These are phyloP conservation scores for Adansonia rubrostipa DNA, from an alignment of 441 rosid species.

Conservation along the genomic window DNA sequence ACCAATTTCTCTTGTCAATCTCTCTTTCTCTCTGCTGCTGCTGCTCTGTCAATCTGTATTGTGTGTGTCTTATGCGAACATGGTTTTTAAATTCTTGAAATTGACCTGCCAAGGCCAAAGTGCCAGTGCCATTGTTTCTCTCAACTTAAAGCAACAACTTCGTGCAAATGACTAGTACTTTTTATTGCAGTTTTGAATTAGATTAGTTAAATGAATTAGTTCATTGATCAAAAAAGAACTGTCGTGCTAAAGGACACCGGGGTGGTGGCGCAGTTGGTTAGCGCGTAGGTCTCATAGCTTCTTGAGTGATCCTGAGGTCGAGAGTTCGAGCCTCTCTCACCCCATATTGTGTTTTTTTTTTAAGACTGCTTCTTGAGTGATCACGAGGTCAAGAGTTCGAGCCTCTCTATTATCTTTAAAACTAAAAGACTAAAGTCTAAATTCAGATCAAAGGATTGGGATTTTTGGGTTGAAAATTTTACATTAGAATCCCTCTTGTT, in stretches of 20 bases:
- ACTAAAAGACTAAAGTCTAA: too few relatives aligned
- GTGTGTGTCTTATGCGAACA: conserved; percentile 1
- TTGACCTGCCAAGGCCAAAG: not conserved
- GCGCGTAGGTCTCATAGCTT: conserved; percentile 87
- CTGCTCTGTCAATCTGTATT: not conserved
- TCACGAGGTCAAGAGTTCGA: conserved; percentile 99
- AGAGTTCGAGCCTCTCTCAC: conserved; percentile 93
- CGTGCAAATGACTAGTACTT: not conserved
- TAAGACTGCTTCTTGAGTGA: conserved; percentile 39
- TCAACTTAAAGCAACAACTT: not conserved
- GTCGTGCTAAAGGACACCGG: not conserved
- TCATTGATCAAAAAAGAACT: too few relatives aligned
- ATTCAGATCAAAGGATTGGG: too few relatives aligned
- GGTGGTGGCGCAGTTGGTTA: conserved; percentile 87
- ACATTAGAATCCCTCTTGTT: not conserved
- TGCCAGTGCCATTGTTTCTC: not conserved
- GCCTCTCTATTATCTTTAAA: conserved; percentile 52
- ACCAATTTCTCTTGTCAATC: not conserved
- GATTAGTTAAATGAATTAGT: too few relatives aligned
- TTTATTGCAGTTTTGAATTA: too few relatives aligned
- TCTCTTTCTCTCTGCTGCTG: not conserved
- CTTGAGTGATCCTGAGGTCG: conserved; percentile 89
- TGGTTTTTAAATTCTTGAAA: not conserved
- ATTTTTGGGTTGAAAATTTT: too few relatives aligned
- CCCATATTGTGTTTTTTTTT: too few relatives aligned